These are phyloP conservation scores for Somion occarium DNA, from an alignment of 1,284 basidiomycete genomes.

Conservation along the genomic window DNA sequence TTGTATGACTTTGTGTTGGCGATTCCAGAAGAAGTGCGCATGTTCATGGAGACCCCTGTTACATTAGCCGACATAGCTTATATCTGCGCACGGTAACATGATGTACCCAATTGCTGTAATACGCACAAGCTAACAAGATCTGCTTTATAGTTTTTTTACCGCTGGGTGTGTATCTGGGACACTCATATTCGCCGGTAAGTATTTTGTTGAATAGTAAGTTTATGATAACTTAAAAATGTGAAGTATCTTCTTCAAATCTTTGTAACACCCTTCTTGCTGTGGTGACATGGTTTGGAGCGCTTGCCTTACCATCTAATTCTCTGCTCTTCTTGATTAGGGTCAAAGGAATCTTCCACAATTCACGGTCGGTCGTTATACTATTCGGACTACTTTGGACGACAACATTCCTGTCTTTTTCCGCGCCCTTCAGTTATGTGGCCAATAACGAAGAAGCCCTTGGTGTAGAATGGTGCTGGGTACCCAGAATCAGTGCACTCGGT, in stretches of 20 bases:
- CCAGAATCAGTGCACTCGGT: neutral
- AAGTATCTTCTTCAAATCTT: too few species aligned
- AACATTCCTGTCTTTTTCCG: neutral
- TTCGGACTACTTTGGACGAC: neutral
- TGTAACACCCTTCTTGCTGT: too few species aligned
- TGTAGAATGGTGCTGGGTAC: slow-evolving; percentile 12
- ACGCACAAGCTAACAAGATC: too few species aligned
- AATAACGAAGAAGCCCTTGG: neutral
- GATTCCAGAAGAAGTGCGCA: neutral
- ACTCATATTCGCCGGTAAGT: too few species aligned
- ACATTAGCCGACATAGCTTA: neutral
- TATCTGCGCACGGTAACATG: neutral
- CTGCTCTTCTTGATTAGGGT: slow-evolving; percentile 2
- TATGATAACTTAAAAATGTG: too few species aligned
- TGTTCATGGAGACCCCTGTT: neutral
- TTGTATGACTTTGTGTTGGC: neutral
- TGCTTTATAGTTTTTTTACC: too few species aligned
- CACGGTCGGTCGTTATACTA: neutral
- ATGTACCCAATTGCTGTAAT: too few species aligned
- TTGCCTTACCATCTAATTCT: neutral
- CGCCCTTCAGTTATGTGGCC: neutral
- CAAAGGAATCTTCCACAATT: neutral
- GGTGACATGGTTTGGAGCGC: neutral
- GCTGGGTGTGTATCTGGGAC: too few species aligned
- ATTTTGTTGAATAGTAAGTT: too few species aligned